A percentile compares a stretch with the other conserved stretches of the same genome.
phyloP scores from a whole-genome alignment of 2,329 filamentous ascomycete genomes.

The Beauveria sp. region DNA sequence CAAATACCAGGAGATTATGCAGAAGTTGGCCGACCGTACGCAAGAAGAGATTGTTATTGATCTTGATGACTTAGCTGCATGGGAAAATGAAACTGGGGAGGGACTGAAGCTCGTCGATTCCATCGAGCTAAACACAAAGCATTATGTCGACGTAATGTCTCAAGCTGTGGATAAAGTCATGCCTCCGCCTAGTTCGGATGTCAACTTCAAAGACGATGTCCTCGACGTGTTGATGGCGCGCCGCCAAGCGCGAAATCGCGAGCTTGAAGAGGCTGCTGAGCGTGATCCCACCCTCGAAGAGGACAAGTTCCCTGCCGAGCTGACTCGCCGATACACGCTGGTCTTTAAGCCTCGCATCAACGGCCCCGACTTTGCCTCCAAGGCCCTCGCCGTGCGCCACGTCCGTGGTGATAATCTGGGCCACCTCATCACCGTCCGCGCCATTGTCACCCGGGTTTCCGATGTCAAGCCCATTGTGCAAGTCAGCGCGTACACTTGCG shows the following conservation, averaged over 20 bases:
- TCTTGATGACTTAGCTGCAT: conserved; percentile 79
- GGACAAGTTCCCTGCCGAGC: conserved; percentile 80
- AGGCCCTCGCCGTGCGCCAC: conserved; percentile 79
- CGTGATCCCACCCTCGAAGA: conserved; percentile 58
- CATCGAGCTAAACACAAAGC: conserved; percentile 84
- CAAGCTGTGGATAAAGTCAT: conserved; percentile 81
- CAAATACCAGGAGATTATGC: conserved; percentile 85
- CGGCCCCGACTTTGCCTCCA: conserved; percentile 53
- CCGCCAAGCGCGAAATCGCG: conserved; percentile 77
- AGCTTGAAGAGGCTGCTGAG: conserved; percentile 60
- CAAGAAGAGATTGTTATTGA: conserved; percentile 76
- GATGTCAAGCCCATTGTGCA: conserved; percentile 97
- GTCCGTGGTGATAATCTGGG: conserved; percentile 90
- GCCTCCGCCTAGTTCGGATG: conserved; percentile 68
- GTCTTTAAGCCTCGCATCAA: conserved; percentile 90
- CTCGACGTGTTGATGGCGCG: conserved; percentile 95
- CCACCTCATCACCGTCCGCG: conserved; percentile 85
- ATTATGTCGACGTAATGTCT: conserved; percentile 89
- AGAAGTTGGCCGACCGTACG: conserved; percentile 76
- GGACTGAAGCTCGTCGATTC: conserved; percentile 70
- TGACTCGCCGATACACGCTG: conserved; percentile 88
- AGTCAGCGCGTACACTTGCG: conserved; percentile 96
- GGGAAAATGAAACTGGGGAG: conserved; percentile 63
- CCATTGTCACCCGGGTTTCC: conserved; percentile 90
- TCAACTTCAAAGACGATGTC: conserved; percentile 94